Evolutionary conservation across 2,329 filamentous ascomycete genomes (phyloP), one percentile per base, ranked within the genome.

Genomic region (Dichotomopilus funicola): DNA sequence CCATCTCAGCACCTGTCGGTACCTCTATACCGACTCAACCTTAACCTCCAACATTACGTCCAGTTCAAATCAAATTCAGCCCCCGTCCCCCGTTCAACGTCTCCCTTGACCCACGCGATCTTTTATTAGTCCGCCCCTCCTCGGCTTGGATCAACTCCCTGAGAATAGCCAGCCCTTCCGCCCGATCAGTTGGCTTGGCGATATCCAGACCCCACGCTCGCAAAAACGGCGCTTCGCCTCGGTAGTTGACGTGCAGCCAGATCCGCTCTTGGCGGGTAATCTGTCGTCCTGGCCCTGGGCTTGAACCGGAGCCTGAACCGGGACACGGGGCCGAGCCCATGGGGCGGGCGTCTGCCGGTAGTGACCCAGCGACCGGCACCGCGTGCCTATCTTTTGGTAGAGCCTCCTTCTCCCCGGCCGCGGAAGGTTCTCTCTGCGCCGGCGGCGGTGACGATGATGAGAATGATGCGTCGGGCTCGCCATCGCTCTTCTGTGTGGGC

Each of bases 211-310:
- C 63, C 63, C 63, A 65, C 0, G 62, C 62, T 12, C 44, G 10
- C 31, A 65, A 51, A n/a, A 65, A 65, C 1, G 59, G 56, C 0
- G 59, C 58, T 13, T 64, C 61, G 1, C 62, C 63, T 10, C 61
- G 57, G 51, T 65, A 65, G 49, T 65, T 61, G 4, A 45, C 34
- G 27, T 65, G 63, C 37, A 65, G 45, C 62, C 62, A 65, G 9
- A 62, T 48, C 4, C 61, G 56, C 45, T 64, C 63, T n/a, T 54
- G 13, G 9, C 59, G 57, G 4, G 59, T 63, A 35, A 60, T 56
- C 1, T 48, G 55, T 1, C 44, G 5, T 2, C 7, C 40, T 40
- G 37, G 11, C 13, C 19, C 19, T 27, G 19, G 19, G 19, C 19
- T 3, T 27, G 19, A 27, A 27, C 19, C 19, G 19, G 19, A 27